phyloP scores from a whole-genome alignment of 2,329 filamentous ascomycete genomes.

The Aureobasidium sp. region DNA sequence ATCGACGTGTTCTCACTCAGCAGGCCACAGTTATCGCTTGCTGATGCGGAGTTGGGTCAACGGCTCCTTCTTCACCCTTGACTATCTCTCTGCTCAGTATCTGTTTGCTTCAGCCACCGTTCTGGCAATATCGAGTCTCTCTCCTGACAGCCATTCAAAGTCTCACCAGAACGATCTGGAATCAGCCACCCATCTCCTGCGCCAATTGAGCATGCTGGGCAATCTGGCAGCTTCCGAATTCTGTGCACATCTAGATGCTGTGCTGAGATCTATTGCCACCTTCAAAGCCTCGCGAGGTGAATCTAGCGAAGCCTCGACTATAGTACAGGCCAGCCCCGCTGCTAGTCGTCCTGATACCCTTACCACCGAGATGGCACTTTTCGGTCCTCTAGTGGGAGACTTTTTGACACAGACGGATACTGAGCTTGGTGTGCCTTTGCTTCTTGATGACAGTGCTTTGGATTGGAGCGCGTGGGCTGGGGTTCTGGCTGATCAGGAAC shows the following conservation, averaged over 20 bases:
- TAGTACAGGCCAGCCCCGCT: not conserved
- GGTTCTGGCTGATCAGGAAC: constrained; percentile 9
- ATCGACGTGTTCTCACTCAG: constrained; percentile 38
- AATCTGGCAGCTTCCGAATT: constrained; percentile 39
- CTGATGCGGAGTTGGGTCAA: constrained; percentile 42
- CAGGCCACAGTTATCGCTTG: constrained; percentile 38
- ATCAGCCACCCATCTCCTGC: constrained; percentile 33
- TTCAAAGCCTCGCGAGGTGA: constrained; percentile 7
- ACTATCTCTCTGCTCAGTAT: constrained; percentile 43
- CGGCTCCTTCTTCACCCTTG: constrained; percentile 42
- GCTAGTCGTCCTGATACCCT: constrained; percentile 2
- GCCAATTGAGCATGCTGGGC: constrained; percentile 34
- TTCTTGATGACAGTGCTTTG: constrained; percentile 8
- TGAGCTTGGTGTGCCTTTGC: constrained; percentile 10
- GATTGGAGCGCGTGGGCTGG: constrained; percentile 13
- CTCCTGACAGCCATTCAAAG: constrained; percentile 26
- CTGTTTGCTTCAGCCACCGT: constrained; percentile 42
- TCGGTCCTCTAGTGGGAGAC: constrained; percentile 8
- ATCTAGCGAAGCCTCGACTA: not conserved
- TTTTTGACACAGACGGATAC: constrained; percentile 14
- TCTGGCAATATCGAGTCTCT: constrained; percentile 39
- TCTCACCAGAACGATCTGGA: constrained; percentile 38
- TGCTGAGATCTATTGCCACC: constrained; percentile 15
- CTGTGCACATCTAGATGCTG: constrained; percentile 34
- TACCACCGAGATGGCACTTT: constrained; percentile 12